phyloP scores from a whole-genome alignment of 257 asterid genomes.

The Jaltomata sinuosa region DNA sequence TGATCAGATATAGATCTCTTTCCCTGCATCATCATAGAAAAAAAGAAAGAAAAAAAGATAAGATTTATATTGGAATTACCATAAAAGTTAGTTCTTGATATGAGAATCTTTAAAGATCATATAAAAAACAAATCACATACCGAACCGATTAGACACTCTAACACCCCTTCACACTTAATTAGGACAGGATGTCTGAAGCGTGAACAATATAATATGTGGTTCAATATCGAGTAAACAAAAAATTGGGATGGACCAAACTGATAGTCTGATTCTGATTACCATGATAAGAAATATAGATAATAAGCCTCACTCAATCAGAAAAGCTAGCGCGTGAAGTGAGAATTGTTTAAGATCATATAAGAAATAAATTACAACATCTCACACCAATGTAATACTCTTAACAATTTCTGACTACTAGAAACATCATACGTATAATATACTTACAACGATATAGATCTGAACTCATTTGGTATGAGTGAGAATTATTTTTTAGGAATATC shows the following conservation, averaged over 20 bases:
- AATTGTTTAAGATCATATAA: too few species aligned
- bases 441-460: background rate
- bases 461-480: background rate
- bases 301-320: too few species aligned
- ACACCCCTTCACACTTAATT: background rate
- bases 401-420: background rate
- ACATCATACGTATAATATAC: background rate
- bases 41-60: background rate
- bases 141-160: background rate
- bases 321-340: too few species aligned
- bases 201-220: background rate
- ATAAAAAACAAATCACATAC: too few species aligned
- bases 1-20: constrained; percentile 1
- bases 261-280: background rate
- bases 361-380: background rate
- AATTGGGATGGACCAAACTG: background rate
- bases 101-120: background rate
- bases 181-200: background rate
- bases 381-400: too few species aligned
- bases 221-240: background rate
- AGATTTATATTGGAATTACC: background rate
- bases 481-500: background rate
- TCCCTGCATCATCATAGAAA: background rate
- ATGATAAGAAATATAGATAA: background rate
- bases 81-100: background rate